These are phyloP conservation scores for Colletotrichum sp. DNA, from an alignment of 2,329 filamentous ascomycete species.

Conservation along the genomic window DNA sequence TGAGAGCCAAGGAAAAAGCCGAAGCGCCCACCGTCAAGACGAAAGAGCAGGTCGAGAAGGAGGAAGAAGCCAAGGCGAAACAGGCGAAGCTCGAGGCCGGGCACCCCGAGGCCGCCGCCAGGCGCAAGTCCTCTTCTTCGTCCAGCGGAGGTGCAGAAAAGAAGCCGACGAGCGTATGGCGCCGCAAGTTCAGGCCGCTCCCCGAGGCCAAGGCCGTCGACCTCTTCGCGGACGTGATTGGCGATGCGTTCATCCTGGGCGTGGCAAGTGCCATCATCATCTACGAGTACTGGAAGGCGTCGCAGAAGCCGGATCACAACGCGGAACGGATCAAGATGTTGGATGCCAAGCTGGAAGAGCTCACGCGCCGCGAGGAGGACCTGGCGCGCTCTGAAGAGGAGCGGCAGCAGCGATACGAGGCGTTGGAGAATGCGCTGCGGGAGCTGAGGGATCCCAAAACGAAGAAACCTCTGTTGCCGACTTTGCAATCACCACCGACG, in stretches of 20 bases:
- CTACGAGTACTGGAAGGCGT: conserved; percentile 65
- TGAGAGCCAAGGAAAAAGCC: conserved; percentile 64
- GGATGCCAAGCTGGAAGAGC: conserved; percentile 50
- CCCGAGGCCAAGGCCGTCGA: conserved; percentile 70
- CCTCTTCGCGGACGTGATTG: conserved; percentile 69
- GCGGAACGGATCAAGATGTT: conserved; percentile 58
- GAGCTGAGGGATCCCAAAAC: conserved; percentile 61
- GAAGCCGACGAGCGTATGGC: conserved; percentile 58
- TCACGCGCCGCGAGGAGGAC: conserved; percentile 55
- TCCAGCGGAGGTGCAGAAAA: background rate
- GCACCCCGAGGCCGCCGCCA: background rate
- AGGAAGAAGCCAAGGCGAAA: conserved; percentile 50
- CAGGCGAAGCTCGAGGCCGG: conserved; percentile 38
- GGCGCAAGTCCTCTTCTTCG: background rate
- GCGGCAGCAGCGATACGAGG: conserved; percentile 51
- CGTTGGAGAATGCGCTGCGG: conserved; percentile 59
- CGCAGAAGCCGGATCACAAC: conserved; percentile 65
- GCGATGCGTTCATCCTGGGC: conserved; percentile 66
- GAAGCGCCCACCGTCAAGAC: conserved; percentile 70
- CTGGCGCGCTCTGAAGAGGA: conserved; percentile 49
- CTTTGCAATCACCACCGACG: conserved; percentile 30
- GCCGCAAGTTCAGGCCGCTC: conserved; percentile 65
- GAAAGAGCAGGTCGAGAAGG: conserved; percentile 62
- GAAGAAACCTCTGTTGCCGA: conserved; percentile 56
- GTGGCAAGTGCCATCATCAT: conserved; percentile 63